phyloP scores from a whole-genome alignment of 768 basidiomycete genomes.

The Auriscalpium microsporum region DNA sequence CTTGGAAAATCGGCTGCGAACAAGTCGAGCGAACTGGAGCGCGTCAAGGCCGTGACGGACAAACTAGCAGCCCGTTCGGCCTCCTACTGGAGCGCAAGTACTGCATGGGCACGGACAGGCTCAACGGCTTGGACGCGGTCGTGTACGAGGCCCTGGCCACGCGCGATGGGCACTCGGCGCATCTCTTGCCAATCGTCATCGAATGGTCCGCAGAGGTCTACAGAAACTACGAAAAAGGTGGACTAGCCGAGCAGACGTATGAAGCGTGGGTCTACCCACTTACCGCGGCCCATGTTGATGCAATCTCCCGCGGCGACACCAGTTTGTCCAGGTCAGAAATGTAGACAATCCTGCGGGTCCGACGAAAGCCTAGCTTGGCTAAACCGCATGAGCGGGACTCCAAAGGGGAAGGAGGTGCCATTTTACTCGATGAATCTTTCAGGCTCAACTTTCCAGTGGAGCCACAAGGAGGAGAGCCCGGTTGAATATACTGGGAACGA shows the following conservation, averaged over 20 bases:
- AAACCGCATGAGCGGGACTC: not conserved
- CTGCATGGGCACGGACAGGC: constrained; percentile 16
- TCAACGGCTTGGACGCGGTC: constrained; percentile 20
- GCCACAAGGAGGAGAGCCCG: constrained; percentile 4
- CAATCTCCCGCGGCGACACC: not conserved
- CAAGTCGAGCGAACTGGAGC: not conserved
- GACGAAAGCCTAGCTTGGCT: not conserved
- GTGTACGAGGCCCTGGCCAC: constrained; percentile 10
- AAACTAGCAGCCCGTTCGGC: constrained; percentile 16
- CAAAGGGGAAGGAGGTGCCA: constrained; percentile 2
- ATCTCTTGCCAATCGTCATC: constrained; percentile 17
- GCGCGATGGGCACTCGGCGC: constrained; percentile 9
- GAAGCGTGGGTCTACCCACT: constrained; percentile 15
- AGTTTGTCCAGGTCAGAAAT: not conserved
- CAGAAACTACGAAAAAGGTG: not conserved
- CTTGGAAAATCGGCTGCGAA: not conserved
- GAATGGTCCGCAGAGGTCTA: not conserved
- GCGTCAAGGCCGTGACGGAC: constrained; percentile 3
- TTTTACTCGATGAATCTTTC: constrained; percentile 8
- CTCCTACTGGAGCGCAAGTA: constrained; percentile 22
- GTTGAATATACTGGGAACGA: constrained; percentile 20
- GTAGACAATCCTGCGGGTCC: not conserved
- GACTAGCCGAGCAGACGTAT: not conserved
- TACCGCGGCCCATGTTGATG: constrained; percentile 16
- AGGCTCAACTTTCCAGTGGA: not conserved